Evolutionary conservation across 441 rosid species (phyloP), one percentile per base, ranked within the genome.

Genomic region (Adansonia gregorii): DNA sequence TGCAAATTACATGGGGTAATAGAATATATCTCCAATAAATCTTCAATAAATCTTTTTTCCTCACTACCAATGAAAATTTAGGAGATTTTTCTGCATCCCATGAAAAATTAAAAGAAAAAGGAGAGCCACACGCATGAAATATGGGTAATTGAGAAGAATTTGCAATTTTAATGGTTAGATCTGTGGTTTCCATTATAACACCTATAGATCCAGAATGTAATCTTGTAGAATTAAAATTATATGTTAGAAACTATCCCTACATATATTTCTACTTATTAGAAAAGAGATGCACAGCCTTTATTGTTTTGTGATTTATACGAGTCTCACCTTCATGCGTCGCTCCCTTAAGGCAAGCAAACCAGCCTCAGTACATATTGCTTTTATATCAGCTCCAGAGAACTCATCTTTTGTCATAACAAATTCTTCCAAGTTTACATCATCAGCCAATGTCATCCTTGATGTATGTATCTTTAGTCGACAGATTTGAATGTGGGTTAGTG

Each of bases 311-410:
- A 49, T 22, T 49, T 48, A 69, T 66, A 69, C 3, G 0, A 24
- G 55, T 22, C 81, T 78, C 75, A 95, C 98, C 95, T 95, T 95
- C 99, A 95, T 93, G 41, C 99, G 96, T 4, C 97, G 93, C 86
- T 95, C 99, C 75, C 98, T 84, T 35, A 95, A 83, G 45, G 98
- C 99, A 83, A 92, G 98, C 67, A 95, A 81, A 73, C 99, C 99
- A 60, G 97, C 94, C 83, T 95, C 99, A 0, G 97, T 95, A 81
- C 98, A 94, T 94, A 54, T 54, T n/a, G 59, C 59, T 3, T 54
- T 54, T n/a, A 54, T 54, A 54, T 54, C 59, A 54, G 59, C 59
- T 54, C 59, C 59, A n/a, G 59, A 54, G 59, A 54, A 54, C 59
- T 54, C 59, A 54, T 54, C 59, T 54, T 54, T 54, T 17, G 59